Evolutionary conservation across 2,329 filamentous ascomycete species (phyloP).

Genomic region (Penicillium sp.): DNA sequence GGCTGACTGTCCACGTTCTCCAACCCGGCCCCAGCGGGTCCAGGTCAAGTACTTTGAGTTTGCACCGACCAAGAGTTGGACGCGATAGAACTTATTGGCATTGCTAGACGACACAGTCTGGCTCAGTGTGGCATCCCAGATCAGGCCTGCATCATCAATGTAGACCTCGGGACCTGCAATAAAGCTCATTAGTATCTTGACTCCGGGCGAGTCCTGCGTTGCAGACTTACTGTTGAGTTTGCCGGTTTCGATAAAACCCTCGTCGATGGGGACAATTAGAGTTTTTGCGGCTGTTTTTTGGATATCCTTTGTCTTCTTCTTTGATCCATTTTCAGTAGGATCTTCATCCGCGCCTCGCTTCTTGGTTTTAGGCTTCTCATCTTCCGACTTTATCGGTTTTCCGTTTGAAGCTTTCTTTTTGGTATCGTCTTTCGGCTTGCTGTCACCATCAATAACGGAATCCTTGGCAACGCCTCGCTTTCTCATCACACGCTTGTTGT

Average conservation of each 20-base stretch:
- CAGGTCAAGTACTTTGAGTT: slow-evolving; percentile 57
- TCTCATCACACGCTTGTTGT: neutral
- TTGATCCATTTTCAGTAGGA: slow-evolving; percentile 8
- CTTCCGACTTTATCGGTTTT: neutral
- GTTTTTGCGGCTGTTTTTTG: slow-evolving; percentile 46
- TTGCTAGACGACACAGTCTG: slow-evolving; percentile 71
- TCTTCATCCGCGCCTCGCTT: slow-evolving; percentile 5
- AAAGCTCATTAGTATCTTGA: neutral
- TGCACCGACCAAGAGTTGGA: slow-evolving; percentile 58
- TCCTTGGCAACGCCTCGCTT: neutral
- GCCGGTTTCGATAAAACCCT: slow-evolving; percentile 23
- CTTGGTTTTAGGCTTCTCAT: slow-evolving; percentile 19
- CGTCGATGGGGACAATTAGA: slow-evolving; percentile 50
- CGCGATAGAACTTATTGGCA: slow-evolving; percentile 79
- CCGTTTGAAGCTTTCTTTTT: slow-evolving; percentile 24
- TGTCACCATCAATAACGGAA: neutral
- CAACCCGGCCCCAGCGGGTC: slow-evolving; percentile 80
- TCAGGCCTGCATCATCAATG: slow-evolving; percentile 63
- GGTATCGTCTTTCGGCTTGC: no score
- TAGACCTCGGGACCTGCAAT: slow-evolving; percentile 52
- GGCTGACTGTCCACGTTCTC: slow-evolving; percentile 50
- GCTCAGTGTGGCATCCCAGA: slow-evolving; percentile 77
- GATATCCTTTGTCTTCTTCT: slow-evolving; percentile 46
- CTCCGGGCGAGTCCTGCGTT: neutral
- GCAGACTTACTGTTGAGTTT: neutral